Percentiles rank a stretch among this genome's conserved stretches.
phyloP scores from a whole-genome alignment of 2,329 filamentous ascomycete species.

The Emergomyces orientalis region DNA sequence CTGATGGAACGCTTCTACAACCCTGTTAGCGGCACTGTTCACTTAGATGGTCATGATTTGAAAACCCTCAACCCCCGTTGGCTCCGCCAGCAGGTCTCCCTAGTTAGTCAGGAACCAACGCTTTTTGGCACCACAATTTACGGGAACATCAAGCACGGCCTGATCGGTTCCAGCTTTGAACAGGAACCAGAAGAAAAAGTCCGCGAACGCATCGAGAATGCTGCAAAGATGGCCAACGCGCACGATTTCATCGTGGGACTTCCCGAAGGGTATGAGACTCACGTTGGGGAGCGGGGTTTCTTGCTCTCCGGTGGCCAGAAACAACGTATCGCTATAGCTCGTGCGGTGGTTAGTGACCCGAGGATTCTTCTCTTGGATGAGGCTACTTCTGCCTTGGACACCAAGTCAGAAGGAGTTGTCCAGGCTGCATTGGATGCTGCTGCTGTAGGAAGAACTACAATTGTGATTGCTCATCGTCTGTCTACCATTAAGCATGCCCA shows the following conservation, averaged over 20 bases:
- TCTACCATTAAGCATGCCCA: slow-evolving; percentile 91
- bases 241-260: slow-evolving; percentile 80
- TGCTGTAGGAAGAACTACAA: slow-evolving; percentile 78
- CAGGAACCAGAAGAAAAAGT: slow-evolving; percentile 58
- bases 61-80: slow-evolving; percentile 74
- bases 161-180: slow-evolving; percentile 76
- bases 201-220: slow-evolving; percentile 62
- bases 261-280: slow-evolving; percentile 83
- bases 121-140: slow-evolving; percentile 85
- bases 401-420: slow-evolving; percentile 87
- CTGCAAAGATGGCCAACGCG: slow-evolving; percentile 84
- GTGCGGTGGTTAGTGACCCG: slow-evolving; percentile 81
- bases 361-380: slow-evolving; percentile 91
- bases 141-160: slow-evolving; percentile 79
- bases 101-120: slow-evolving; percentile 88
- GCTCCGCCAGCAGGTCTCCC: slow-evolving; percentile 82
- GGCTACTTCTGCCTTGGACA: slow-evolving; percentile 87
- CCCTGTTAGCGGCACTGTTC: slow-evolving; percentile 68
- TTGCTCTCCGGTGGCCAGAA: slow-evolving; percentile 91
- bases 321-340: slow-evolving; percentile 89
- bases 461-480: slow-evolving; percentile 89
- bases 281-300: slow-evolving; percentile 92
- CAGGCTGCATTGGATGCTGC: slow-evolving; percentile 86
- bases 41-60: slow-evolving; percentile 75
- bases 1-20: slow-evolving; percentile 91